Conservation (phyloP, 345 rosid species). For the Euclidium syriacum region DNA sequence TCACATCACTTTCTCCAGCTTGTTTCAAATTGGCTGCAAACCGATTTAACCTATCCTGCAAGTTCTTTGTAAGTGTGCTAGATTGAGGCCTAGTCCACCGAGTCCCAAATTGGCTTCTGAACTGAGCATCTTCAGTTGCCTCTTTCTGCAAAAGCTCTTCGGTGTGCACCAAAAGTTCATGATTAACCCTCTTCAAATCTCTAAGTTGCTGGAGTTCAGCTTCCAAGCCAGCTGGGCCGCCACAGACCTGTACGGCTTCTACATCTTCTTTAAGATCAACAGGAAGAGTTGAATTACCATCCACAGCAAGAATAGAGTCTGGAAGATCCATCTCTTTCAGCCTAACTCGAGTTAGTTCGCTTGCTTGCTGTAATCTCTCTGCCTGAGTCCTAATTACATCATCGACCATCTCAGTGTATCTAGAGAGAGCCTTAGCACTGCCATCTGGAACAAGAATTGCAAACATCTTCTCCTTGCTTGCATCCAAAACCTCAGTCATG, state of each 20-base stretch:
- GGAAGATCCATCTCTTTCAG: constrained; percentile 99
- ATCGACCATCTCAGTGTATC: constrained; percentile 98
- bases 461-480: constrained; percentile 96
- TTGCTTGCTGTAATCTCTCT: constrained; percentile 94
- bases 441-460: constrained; percentile 91
- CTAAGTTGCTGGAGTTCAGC: constrained; percentile 87
- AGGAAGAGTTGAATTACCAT: constrained; percentile 69
- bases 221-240: constrained; percentile 90
- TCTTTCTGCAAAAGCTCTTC: constrained; percentile 98
- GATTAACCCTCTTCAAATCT: constrained; percentile 92
- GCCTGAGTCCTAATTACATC: constrained; percentile 90
- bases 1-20: constrained; percentile 92
- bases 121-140: constrained; percentile 87
- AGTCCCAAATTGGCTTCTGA: constrained; percentile 96
- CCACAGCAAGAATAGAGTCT: constrained; percentile 90
- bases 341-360: constrained; percentile 89
- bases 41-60: constrained; percentile 89
- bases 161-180: constrained; percentile 82
- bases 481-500: constrained; percentile 85
- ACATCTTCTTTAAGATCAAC: constrained; percentile 82
- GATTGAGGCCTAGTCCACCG: constrained; percentile 99
- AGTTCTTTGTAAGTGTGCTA: constrained; percentile 86
- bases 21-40: constrained; percentile 96
- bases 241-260: constrained; percentile 93
- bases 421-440: constrained; percentile 96